Evolutionary conservation across 31 red algal genomes (phyloP).

Genomic region (Porphyra umbilicalis): DNA sequence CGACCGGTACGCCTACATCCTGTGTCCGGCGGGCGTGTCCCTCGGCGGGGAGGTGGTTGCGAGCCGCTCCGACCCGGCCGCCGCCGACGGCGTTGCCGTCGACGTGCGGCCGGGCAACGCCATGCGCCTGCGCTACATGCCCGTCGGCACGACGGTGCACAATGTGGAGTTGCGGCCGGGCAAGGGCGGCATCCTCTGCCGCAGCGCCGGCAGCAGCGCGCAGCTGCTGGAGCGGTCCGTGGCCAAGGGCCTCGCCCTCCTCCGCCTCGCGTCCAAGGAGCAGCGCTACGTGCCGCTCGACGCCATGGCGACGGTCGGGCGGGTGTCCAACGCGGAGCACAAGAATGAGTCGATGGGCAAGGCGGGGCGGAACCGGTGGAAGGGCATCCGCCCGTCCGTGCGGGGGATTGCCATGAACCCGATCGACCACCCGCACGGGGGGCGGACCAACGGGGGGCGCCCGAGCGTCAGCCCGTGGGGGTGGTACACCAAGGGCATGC

Average conservation of each 20-base stretch:
- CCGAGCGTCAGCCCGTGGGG: conserved; percentile 85
- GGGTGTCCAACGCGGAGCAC: conserved; percentile 91
- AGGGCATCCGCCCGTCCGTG: conserved; percentile 70
- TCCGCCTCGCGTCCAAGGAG: conserved; percentile 76
- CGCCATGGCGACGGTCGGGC: conserved; percentile 87
- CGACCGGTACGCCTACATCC: conserved; percentile 77
- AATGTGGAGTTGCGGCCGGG: conserved; percentile 88
- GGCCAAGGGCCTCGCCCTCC: conserved; percentile 39
- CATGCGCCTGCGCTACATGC: conserved; percentile 74
- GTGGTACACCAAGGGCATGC: conserved; percentile 76
- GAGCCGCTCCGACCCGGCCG: conserved; percentile 4
- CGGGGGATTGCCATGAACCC: conserved; percentile 98
- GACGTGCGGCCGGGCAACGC: conserved; percentile 82
- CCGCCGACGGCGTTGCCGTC: conserved; percentile 2
- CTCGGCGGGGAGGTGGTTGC: conserved; percentile 75
- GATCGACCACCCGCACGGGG: conserved; percentile 97
- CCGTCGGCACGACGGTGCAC: conserved; percentile 84
- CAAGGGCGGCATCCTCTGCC: conserved; percentile 62
- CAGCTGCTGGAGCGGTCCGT: conserved; percentile 64
- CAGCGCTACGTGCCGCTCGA: conserved; percentile 63
- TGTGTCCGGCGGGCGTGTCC: conserved; percentile 72
- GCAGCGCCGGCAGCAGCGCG: conserved; percentile 83
- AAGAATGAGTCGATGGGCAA: conserved; percentile 82
- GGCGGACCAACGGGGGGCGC: conserved; percentile 68
- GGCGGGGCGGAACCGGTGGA: conserved; percentile 87